These are phyloP conservation scores for Periconia macrospinosa DNA, from an alignment of 2,329 filamentous ascomycete genomes.

Conservation along the genomic window DNA sequence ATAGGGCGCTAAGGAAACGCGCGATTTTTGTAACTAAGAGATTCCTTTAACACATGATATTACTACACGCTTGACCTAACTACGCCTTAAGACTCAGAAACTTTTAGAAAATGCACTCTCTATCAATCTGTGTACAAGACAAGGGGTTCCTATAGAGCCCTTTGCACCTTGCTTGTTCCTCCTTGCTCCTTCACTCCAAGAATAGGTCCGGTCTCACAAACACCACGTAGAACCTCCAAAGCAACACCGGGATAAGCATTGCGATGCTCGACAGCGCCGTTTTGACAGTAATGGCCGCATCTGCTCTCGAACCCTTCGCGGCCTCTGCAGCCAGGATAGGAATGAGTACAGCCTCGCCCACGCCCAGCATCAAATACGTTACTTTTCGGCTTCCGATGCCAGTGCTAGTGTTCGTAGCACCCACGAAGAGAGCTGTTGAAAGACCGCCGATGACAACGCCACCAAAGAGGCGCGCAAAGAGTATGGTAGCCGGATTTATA, in stretches of 20 bases:
- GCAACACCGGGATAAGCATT: slow-evolving; percentile 19
- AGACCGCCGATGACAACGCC: slow-evolving; percentile 25
- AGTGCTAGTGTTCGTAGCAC: slow-evolving; percentile 26
- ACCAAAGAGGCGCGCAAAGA: slow-evolving; percentile 28
- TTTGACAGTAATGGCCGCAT: slow-evolving; percentile 22
- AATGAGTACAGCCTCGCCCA: slow-evolving; percentile 24
- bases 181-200: slow-evolving; percentile 2
- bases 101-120: no score
- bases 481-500: slow-evolving; percentile 24
- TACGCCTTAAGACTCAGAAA: no score
- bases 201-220: slow-evolving; percentile 24
- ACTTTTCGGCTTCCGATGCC: slow-evolving; percentile 26
- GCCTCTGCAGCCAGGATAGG: slow-evolving; percentile 23
- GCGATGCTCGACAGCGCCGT: slow-evolving; percentile 19
- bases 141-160: no score
- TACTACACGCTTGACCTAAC: no score
- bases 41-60: no score
- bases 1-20: no score
- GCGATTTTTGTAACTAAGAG: no score
- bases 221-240: slow-evolving; percentile 29
- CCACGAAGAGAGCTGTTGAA: slow-evolving; percentile 23
- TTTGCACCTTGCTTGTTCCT: background rate
- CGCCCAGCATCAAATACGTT: slow-evolving; percentile 24
- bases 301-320: slow-evolving; percentile 15
- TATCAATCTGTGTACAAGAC: no score